Base-by-base conservation (phyloP, 768 basidiomycete species). In the Tulasnella sp. region DNA sequence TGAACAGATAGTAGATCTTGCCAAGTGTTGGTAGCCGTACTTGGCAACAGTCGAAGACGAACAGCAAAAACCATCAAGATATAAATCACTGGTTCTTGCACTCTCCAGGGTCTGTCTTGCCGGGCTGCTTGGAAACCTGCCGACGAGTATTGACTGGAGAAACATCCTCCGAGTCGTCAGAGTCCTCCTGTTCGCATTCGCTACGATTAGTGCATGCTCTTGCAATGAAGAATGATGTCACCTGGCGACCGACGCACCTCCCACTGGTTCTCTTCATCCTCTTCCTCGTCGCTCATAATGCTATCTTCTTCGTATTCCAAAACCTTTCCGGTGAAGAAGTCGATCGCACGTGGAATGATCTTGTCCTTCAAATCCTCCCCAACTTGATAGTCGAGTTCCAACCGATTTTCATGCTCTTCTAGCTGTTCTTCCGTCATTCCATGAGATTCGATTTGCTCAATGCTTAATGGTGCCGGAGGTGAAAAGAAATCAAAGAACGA, bases 401-500 rank as follows among this genome's bases (percentile, higher is more conserved):
- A 88, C 82, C 93, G 92, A 82, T 92, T 93, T 82, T 98, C 95
- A 58, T 97, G 86, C 78, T 95, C 96, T 73, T 93, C 93, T 0
- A 97, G 88, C 31, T 94, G 93, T 0, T 94, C 93, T 1, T 91
- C 91, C 0, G 93, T 93, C 25, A 92, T 85, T 2, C 94, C 93
- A 34, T 87, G 89, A 34, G 84, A 86, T 77, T 93, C 92, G 71
- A 91, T 83, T 64, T 85, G 87, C 64, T 91, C 90, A 12, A 91
- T 89, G 7, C 87, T 82, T 3, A 93, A 92, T 1, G 91, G 89
- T 31, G 85, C 82, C 19, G 94, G 94, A 12, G 95, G 94, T 72
- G 85, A 85, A 88, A 99, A 99, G 86, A 99, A 99, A 88, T 95
- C 94, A 91, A 99, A 99, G 88, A 99, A 99, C 22, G 97, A 98